Evolutionary conservation across 176 grass and related monocot genomes (phyloP).

Genomic region (Saccharum officinarum): DNA sequence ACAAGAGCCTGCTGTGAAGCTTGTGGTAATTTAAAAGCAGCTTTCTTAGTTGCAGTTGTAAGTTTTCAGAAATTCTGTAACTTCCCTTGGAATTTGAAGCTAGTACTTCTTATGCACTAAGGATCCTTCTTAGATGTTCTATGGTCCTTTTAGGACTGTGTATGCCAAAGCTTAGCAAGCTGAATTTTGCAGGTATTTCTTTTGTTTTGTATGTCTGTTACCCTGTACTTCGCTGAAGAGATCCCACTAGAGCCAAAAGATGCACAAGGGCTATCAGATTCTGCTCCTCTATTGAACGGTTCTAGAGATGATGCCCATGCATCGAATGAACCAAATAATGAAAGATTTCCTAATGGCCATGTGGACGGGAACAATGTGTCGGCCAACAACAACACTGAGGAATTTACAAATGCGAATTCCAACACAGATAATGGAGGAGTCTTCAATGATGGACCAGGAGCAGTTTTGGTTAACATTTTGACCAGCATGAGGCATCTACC

Average conservation of each 20-base stretch:
- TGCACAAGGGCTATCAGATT: conserved; percentile 64
- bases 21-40: conserved; percentile 98
- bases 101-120: not conserved
- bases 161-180: conserved; percentile 27
- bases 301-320: conserved; percentile 49
- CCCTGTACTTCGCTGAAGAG: conserved; percentile 97
- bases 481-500: conserved; percentile 98
- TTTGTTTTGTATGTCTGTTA: conserved; percentile 83
- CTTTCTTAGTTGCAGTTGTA: conserved; percentile 96
- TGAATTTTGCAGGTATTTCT: conserved; percentile 80
- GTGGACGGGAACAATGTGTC: conserved; percentile 26
- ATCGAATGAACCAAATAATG: conserved; percentile 48
- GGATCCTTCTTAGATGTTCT: not conserved
- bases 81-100: conserved; percentile 11
- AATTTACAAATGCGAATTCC: conserved; percentile 37
- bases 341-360: conserved; percentile 48
- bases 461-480: conserved; percentile 94
- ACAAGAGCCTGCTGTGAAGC: conserved; percentile 95
- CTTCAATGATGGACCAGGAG: conserved; percentile 86
- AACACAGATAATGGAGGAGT: conserved; percentile 43
- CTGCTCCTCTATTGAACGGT: conserved; percentile 78
- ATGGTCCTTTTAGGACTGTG: not conserved
- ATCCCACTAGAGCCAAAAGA: conserved; percentile 61
- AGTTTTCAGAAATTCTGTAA: conserved; percentile 48
- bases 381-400: conserved; percentile 36